Conservation (phyloP, 164 flowering plant species). For the Piper betle region DNA sequence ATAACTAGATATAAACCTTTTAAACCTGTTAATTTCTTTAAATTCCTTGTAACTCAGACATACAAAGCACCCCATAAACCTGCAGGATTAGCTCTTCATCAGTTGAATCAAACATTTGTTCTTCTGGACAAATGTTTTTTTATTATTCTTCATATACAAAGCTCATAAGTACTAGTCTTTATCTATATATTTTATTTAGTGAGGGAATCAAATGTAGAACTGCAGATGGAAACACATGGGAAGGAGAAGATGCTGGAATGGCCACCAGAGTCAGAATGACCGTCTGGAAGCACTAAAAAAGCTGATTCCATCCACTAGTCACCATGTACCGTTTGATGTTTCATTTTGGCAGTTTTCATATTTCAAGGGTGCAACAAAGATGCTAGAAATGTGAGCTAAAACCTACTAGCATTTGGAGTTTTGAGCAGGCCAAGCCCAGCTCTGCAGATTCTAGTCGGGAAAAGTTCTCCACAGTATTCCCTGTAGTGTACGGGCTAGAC, state of each 20-base stretch:
- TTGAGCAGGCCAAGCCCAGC: neutral
- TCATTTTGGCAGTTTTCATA: neutral
- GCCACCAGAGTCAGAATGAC: neutral
- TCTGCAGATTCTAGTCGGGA: neutral
- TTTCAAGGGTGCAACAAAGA: neutral
- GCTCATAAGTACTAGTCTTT: neutral
- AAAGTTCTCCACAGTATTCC: neutral
- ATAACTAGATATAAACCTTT: too few species aligned
- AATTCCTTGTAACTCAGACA: too few species aligned
- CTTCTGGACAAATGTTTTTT: too few species aligned
- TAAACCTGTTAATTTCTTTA: too few species aligned
- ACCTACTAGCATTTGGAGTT: neutral
- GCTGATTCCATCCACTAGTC: neutral
- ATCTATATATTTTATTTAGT: too few species aligned
- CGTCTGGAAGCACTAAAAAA: too few species aligned
- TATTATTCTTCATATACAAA: too few species aligned
- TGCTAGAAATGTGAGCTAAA: neutral
- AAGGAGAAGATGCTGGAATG: neutral
- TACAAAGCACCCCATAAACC: too few species aligned
- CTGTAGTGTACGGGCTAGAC: slow-evolving; percentile 1
- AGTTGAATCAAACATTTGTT: too few species aligned
- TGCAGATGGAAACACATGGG: neutral
- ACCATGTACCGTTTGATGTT: neutral
- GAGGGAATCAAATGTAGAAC: neutral
- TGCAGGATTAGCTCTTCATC: too few species aligned